Evolutionary conservation across 1,284 basidiomycete genomes (phyloP), one percentile per base, ranked within the genome.

Genomic region (Inonotus obliquus): DNA sequence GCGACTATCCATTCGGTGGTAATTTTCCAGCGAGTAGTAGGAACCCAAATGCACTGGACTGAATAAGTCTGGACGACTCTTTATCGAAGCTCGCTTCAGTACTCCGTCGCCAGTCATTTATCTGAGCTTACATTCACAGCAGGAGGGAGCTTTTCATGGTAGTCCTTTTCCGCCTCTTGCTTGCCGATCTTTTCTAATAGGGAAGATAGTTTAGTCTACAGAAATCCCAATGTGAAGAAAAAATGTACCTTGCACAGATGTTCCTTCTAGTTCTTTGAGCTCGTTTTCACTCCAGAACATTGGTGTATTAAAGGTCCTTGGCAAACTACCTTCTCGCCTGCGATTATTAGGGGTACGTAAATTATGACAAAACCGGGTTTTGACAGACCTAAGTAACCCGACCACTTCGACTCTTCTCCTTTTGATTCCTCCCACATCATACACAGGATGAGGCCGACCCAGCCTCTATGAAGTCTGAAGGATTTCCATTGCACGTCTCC

Each of bases 201-300:
- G 29, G 11, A 47, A 13, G 9, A 53, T 25, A 37, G 3, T 37
- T 23, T 10, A 21, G 23, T 6, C 1, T 14, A 4, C 13, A 25
- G 6, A 29, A n/a, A 23, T 41, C 19, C 13, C 29, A 45, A 7
- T 21, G 63, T 57, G 45, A 64, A 37, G 25, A 54, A 45, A 55
- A 35, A 60, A 41, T 85, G 69, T 72, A 94, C 94, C 84, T 80
- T 91, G 80, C 73, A 99, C 86, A 37, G 88, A 84, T 41, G 95
- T 97, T 0, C 94, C 97, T 63, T 79, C 73, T 6, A 99, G 81
- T 68, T 91, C 86, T n/a, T 76, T 72, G 2, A 96, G 74, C 60
- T 98, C 92, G 1, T 81, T 79, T 1, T 82, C 79, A 32, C 71
- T 75, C 97, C 96, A 99, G 73, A 98, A 97, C 93, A 99, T 98